Evolutionary conservation across 1,284 basidiomycete genomes (phyloP).

Genomic region (Apiotrichum montevideense): DNA sequence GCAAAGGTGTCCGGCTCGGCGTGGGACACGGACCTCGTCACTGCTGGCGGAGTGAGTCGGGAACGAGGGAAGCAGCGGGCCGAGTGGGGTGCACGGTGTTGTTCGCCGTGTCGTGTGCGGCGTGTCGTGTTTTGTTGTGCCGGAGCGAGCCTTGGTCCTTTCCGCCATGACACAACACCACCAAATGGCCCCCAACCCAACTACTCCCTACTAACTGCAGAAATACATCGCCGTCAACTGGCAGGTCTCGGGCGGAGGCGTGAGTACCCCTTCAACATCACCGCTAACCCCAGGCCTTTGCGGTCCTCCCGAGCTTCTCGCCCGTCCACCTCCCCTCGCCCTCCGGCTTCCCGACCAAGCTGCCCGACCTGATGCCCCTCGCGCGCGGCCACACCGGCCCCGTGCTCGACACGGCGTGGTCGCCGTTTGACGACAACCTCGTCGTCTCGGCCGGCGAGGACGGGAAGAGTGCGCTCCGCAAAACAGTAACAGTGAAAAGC

Average conservation of each 20-base stretch:
- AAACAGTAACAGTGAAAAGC: too few species aligned
- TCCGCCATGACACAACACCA: too few species aligned
- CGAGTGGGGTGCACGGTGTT: too few species aligned
- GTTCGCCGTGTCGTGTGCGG: too few species aligned
- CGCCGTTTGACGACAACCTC: slow-evolving; percentile 84
- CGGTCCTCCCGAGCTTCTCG: slow-evolving; percentile 76
- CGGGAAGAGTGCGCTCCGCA: slow-evolving; percentile 57
- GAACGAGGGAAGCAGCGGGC: too few species aligned
- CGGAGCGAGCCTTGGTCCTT: too few species aligned
- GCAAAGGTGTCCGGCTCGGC: slow-evolving; percentile 82
- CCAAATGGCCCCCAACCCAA: too few species aligned
- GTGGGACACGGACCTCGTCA: slow-evolving; percentile 93
- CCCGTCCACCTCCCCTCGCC: slow-evolving; percentile 56
- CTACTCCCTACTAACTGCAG: background rate
- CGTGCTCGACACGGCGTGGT: slow-evolving; percentile 90
- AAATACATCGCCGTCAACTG: slow-evolving; percentile 65
- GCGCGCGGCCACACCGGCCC: slow-evolving; percentile 64
- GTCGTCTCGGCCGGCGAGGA: slow-evolving; percentile 90
- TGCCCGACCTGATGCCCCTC: slow-evolving; percentile 88
- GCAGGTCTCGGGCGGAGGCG: slow-evolving; percentile 88
- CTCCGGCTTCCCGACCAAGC: slow-evolving; percentile 61
- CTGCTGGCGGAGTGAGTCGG: slow-evolving; percentile 67
- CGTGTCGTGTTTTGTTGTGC: too few species aligned
- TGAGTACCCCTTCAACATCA: slow-evolving; percentile 15
- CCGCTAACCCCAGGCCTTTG: slow-evolving; percentile 60